Conservation (phyloP, 2,329 filamentous ascomycete species). For the Hypoxylon sp. region DNA sequence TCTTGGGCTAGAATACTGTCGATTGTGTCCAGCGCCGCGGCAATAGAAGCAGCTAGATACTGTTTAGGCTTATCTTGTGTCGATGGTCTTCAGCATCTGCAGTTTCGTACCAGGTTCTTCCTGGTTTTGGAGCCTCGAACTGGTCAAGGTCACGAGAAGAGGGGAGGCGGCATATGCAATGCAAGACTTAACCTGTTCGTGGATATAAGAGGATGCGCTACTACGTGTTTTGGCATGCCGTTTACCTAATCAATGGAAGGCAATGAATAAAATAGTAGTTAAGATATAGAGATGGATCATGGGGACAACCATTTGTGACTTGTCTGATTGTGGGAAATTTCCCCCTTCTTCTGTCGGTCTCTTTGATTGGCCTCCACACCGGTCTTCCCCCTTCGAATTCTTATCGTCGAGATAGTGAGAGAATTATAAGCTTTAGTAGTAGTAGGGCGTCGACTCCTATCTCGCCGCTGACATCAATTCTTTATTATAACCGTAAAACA, state of each 20-base stretch:
- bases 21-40: constrained; percentile 24
- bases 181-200: constrained; percentile 2
- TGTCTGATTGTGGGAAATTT: neutral
- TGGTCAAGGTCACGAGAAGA: constrained; percentile 3
- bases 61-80: constrained; percentile 12
- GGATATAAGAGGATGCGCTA: neutral
- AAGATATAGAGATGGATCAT: constrained; percentile 1
- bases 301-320: constrained; percentile 1
- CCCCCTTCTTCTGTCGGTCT: neutral
- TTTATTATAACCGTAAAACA: constrained; percentile 35
- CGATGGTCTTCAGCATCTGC: constrained; percentile 5
- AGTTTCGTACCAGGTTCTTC: neutral
- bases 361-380: constrained; percentile 18
- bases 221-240: constrained; percentile 5
- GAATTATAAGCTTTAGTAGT: constrained; percentile 15
- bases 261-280: constrained; percentile 5
- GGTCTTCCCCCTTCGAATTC: neutral
- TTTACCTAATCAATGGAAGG: constrained; percentile 4
- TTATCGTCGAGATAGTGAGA: constrained; percentile 22
- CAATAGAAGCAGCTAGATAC: neutral
- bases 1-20: neutral
- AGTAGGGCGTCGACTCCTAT: constrained; percentile 17
- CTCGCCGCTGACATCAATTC: constrained; percentile 31
- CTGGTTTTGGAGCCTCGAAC: neutral
- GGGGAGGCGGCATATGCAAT: constrained; percentile 3